Base-by-base conservation (phyloP, 768 basidiomycete species). In the Boletus reticulatus region DNA sequence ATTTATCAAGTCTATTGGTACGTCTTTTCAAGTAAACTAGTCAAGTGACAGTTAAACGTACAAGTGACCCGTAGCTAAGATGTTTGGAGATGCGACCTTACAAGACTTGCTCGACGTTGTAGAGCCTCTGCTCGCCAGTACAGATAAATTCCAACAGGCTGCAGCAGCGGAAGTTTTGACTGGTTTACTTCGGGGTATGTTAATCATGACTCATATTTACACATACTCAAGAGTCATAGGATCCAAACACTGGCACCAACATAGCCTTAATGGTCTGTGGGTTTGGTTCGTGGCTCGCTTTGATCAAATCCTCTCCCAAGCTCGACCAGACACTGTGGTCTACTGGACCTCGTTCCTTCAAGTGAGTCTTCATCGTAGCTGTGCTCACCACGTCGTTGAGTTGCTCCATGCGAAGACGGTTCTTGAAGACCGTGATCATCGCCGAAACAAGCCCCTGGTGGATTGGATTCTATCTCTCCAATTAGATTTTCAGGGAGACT, bases 141-240 rank as follows among this genome's bases (percentile, higher is more conserved):
- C 78, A 17, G 89, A 93, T 63, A 88, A 90, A 56, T 93, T 87
- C 75, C 92, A 92, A 72, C 93, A 93, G 67, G 81, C 92, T 24
- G 90, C 90, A 29, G 85, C 86, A 24, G 85, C 84, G 49, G 88
- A 88, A 71, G 71, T 94, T 32, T 67, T 94, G 27, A 77, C 82
- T 36, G 94, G 93, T 20, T 64, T 93, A 46, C 72, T 91, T 52
- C 81, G 93, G 58, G 93, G 89, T 87, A 66, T 50, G 75, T 53
- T 10, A 16, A 42, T 43, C 20, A 36, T 36, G 44, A 36, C 11
- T 32, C n/a, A n/a, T n/a, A 43, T 38, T 45, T 37, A 29, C 52
- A 41, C 39, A 50, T 43, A 41, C 51, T 67, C 36, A 53, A 36
- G 44, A 41, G 29, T 27, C 22, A 38, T 57, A 89, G 89, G 92